phyloP scores from a whole-genome alignment of 2,329 filamentous ascomycete genomes.

The Apiospora koreana region DNA sequence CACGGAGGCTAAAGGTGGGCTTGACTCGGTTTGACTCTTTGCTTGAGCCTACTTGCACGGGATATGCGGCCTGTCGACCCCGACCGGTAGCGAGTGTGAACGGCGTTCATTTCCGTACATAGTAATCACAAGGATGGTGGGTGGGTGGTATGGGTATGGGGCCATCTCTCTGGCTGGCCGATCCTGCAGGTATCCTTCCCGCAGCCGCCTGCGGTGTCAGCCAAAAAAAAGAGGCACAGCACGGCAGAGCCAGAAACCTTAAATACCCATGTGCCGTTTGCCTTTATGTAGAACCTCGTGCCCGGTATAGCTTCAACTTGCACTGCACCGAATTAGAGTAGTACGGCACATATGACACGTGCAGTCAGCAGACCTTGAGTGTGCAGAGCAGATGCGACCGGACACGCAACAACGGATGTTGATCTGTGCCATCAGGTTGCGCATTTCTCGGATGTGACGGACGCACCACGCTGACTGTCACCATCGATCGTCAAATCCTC shows the following conservation, averaged over 20 bases:
- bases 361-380: not conserved
- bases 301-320: not conserved
- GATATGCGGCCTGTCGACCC: not conserved
- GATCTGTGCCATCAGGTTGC: not conserved
- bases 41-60: not conserved
- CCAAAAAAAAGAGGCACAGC: not conserved
- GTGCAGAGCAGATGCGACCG: not conserved
- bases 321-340: not conserved
- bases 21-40: too few species aligned
- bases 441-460: not conserved
- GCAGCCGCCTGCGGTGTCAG: not conserved
- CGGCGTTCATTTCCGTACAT: not conserved
- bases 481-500: not conserved
- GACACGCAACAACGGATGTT: not conserved
- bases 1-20: not conserved
- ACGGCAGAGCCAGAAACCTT: not conserved
- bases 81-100: not conserved
- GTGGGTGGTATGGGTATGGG: not conserved
- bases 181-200: slow-evolving; percentile 1
- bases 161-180: not conserved
- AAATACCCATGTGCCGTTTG: too few species aligned
- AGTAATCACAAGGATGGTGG: not conserved
- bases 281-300: too few species aligned
- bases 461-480: not conserved
- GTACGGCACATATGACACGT: not conserved